Percentiles rank a stretch among this genome's conserved stretches.
Evolutionary conservation across 306 rosid species (phyloP).

Genomic region (Prunus davidiana): DNA sequence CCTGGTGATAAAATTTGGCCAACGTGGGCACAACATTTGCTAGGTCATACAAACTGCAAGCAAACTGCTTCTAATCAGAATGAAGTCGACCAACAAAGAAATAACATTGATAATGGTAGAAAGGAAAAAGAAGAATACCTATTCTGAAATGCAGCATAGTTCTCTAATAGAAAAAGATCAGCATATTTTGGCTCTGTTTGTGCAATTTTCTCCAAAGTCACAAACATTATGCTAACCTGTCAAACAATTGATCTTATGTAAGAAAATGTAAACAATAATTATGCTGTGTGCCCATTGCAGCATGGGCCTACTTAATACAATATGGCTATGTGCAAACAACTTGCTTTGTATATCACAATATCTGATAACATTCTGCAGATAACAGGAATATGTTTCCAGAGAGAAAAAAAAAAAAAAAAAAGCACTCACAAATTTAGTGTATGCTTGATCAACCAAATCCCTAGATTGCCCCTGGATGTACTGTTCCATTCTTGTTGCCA

Average conservation of each 20-base stretch:
- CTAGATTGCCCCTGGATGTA: slow-evolving; percentile 89
- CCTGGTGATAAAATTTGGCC: slow-evolving; percentile 98
- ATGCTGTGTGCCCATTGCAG: no score
- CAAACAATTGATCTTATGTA: slow-evolving; percentile 25
- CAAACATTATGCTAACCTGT: slow-evolving; percentile 97
- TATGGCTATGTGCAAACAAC: not conserved
- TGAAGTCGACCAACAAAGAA: slow-evolving; percentile 13
- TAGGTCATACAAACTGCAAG: slow-evolving; percentile 84
- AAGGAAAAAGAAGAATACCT: slow-evolving; percentile 48
- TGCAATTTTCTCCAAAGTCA: slow-evolving; percentile 80
- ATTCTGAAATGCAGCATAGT: slow-evolving; percentile 97
- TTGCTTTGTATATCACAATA: not conserved
- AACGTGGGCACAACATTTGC: slow-evolving; percentile 97
- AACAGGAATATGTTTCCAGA: not conserved
- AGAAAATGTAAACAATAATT: not conserved
- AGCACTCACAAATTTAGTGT: slow-evolving; percentile 82
- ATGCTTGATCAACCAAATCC: slow-evolving; percentile 99
- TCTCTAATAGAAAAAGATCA: slow-evolving; percentile 86
- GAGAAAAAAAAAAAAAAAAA: slow-evolving; percentile 24
- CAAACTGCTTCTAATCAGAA: slow-evolving; percentile 20
- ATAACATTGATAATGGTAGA: slow-evolving; percentile 1
- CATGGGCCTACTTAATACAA: not conserved
- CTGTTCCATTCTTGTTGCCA: slow-evolving; percentile 98
- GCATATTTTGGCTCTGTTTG: slow-evolving; percentile 87
- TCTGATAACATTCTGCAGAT: not conserved